Evolutionary conservation across 1,139 yeast species (phyloP).

Genomic region (Saccharomycopsis hybrid): DNA sequence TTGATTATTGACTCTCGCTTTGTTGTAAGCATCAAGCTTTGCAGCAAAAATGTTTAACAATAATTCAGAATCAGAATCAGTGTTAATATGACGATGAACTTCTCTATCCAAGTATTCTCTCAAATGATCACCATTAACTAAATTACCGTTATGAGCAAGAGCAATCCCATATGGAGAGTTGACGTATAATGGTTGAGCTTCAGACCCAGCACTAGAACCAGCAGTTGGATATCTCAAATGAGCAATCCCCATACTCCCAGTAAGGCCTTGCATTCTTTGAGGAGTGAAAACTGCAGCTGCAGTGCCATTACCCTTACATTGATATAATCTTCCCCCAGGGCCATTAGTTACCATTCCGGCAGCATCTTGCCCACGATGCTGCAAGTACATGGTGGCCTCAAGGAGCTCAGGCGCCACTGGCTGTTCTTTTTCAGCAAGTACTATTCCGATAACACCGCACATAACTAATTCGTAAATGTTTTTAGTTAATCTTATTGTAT

Average conservation of each 20-base stretch:
- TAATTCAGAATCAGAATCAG: conserved; percentile 93
- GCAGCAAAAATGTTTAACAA: conserved; percentile 85
- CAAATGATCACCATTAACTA: conserved; percentile 79
- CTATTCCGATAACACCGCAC: conserved; percentile 95
- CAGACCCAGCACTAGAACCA: conserved; percentile 93
- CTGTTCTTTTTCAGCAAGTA: conserved; percentile 66
- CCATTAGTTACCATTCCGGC: conserved; percentile 99
- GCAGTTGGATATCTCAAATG: conserved; percentile 97
- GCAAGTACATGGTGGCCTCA: conserved; percentile 90
- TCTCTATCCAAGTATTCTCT: conserved; percentile 79
- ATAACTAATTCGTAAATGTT: no score
- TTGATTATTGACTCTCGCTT: conserved; percentile 84
- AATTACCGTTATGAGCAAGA: conserved; percentile 88
- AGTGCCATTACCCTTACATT: conserved; percentile 99
- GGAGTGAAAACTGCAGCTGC: conserved; percentile 95
- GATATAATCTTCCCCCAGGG: conserved; percentile 84
- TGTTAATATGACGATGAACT: conserved; percentile 94
- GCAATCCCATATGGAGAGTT: conserved; percentile 94
- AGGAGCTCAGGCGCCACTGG: conserved; percentile 84
- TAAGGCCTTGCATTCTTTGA: conserved; percentile 65
- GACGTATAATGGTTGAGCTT: conserved; percentile 97
- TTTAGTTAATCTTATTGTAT: no score
- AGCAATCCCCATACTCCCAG: conserved; percentile 93
- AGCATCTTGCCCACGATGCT: conserved; percentile 98
- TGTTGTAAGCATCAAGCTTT: conserved; percentile 85